Percentiles rank a stretch among this genome's conserved stretches.
These are phyloP conservation scores for Xylona heveae DNA, from an alignment of 495 filamentous ascomycete species.

Conservation along the genomic window DNA sequence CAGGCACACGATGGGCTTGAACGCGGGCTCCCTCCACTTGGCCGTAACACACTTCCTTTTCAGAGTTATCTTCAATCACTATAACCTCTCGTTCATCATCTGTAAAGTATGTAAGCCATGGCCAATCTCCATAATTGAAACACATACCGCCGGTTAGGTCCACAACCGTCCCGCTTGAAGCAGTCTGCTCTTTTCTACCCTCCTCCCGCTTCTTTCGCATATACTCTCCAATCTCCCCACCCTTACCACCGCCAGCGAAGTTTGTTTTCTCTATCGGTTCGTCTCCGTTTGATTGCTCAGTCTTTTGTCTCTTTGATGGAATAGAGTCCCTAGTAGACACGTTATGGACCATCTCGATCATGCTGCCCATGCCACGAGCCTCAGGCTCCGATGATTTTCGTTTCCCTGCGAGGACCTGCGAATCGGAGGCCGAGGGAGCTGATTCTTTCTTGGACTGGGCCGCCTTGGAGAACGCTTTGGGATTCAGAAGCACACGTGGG, in stretches of 20 bases:
- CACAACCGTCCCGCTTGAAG: slow-evolving; percentile 23
- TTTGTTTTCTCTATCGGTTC: slow-evolving; percentile 16
- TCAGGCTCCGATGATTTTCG: no score
- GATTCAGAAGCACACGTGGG: slow-evolving; percentile 13
- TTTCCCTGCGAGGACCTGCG: no score
- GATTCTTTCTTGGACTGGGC: no score
- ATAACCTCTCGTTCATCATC: slow-evolving; percentile 33
- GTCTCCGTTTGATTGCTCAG: slow-evolving; percentile 12
- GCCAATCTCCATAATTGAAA: not conserved
- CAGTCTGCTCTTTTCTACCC: slow-evolving; percentile 17
- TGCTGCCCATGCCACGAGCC: no score
- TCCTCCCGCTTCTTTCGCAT: slow-evolving; percentile 32
- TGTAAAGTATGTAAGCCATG: slow-evolving; percentile 3
- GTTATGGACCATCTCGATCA: slow-evolving; percentile 51
- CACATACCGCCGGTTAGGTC: slow-evolving; percentile 39
- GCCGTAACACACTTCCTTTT: slow-evolving; percentile 69
- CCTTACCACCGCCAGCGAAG: slow-evolving; percentile 25
- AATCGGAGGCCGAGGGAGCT: no score
- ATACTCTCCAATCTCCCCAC: slow-evolving; percentile 37
- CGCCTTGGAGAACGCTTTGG: slow-evolving; percentile 10
- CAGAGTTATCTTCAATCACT: slow-evolving; percentile 18
- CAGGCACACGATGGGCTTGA: slow-evolving; percentile 43
- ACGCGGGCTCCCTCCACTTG: slow-evolving; percentile 48
- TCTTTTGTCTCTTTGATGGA: slow-evolving; percentile 36
- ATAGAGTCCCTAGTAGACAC: slow-evolving; percentile 39